Evolutionary conservation across 129 eudicot species (phyloP), one percentile per base, ranked within the genome.

Genomic region (Flaveria robusta): DNA sequence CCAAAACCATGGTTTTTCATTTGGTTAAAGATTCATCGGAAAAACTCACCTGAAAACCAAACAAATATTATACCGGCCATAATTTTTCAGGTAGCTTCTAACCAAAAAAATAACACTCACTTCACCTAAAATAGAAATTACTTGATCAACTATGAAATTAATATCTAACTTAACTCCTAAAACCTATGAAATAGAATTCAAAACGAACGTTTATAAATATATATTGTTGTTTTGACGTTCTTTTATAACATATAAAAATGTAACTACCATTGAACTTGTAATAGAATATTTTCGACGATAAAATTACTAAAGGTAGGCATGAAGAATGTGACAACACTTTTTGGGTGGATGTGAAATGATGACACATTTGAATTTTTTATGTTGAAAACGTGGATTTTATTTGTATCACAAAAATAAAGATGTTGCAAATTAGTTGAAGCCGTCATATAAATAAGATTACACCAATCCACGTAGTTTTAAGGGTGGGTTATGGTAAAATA

Each of bases 381-480:
- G 63, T 66, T 80, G 70, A 80, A 80, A 74, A 80, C 83, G 83
- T 80, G 79, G 83, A 55, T 46, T 74, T 27, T 19, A 27, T 66
- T 54, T 0, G 10, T 18, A 26, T 66, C 74, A 80, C 51, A 66
- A 59, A 54, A 65, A 39, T 52, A 73, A 79, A 80, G 74, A 65
- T 54, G 78, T 23, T 50, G 41, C 47, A 66, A 72, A 27, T 10
- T 64, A 18, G 54, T 29, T 27, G 68, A 67, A 66, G 70, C 79
- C 83, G 50, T 64, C 7, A 50, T 64, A 62, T 29, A 39, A 41
- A 73, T 14, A 20, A 31, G 19, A 23, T 58, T n/a, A 58, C 37
- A 23, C 66, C 66, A 58, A 58, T 58, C 16, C 34, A 11, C 31
- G 31, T 58, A 23, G 12, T 58, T 10, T 20, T 23, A 23, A 0